Base-by-base conservation (phyloP, 257 asterid species). In the Solanum sitiens region DNA sequence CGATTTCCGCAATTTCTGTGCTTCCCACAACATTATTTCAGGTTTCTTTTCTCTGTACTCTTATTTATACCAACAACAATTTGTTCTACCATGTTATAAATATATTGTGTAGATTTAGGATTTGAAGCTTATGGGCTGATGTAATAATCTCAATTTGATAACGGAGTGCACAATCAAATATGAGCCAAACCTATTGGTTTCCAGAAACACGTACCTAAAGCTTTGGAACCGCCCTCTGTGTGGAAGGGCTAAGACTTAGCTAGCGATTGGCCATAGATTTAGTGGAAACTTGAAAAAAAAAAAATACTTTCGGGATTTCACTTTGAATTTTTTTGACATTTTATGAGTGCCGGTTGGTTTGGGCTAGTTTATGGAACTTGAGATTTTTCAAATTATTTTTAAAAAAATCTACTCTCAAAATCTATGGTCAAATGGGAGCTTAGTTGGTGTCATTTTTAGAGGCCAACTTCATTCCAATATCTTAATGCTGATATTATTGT, bases 21-120 rank as follows among this genome's bases (percentile, higher is more conserved):
- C 98, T 85, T 92, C 95, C 61, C 97, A 92, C 75, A 93, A 90
- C 87, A 92, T 96, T 89, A 92, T 90, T 82, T 92, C 97, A 83
- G 98, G 99, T 95, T n/a, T 40, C 73, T 14, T 90, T 65, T 32
- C 80, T 80, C 30, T 83, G 74, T 76, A 39, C 65, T 65, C 72
- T 79, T 10, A 71, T 40, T 21, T 71, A 32, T 37, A 70, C 3
- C 59, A 56, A 25, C 59, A 56, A 25, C 25, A 13, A 11, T 27
- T 27, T 44, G 7, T 68, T 44, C 83, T 37, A 11, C 47, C 10
- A 39, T 37, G 15, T 40, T 12, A 12, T 71, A 70, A 70, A 14
- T 70, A 70, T 70, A 42, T 0, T 32, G 12, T 7, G 40, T 2
- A 11, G 44, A 8, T 40, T 40, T 2, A 40, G 23, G 7, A n/a